A percentile compares a stretch with the other conserved stretches of the same genome.
Conservation (phyloP, 106 monocot species). For the Apostasia ramifera region DNA sequence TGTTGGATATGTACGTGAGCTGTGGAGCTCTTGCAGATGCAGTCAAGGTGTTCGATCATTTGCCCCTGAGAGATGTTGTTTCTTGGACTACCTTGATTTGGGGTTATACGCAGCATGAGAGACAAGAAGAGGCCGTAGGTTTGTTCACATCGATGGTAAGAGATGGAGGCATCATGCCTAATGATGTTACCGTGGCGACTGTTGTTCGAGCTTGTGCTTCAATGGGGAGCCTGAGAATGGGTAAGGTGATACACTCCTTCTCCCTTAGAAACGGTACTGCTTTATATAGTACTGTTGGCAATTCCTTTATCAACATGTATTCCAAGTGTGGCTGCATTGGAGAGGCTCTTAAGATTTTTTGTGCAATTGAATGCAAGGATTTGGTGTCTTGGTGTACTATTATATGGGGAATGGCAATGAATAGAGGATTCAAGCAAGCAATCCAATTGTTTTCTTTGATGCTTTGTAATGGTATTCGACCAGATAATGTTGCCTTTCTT, state of each 20-base stretch:
- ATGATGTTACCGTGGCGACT: conserved; percentile 40
- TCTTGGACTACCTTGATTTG: conserved; percentile 45
- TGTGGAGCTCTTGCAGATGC: conserved; percentile 23
- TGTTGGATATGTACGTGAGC: conserved; percentile 36
- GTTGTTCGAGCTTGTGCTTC: conserved; percentile 32
- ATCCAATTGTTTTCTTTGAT: conserved; percentile 45
- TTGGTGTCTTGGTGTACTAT: conserved; percentile 49
- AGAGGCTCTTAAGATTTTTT: conserved; percentile 26
- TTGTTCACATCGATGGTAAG: conserved; percentile 22
- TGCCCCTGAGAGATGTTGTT: conserved; percentile 43
- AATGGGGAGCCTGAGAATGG: conserved; percentile 18
- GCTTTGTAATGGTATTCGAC: conserved; percentile 36
- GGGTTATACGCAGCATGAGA: conserved; percentile 22
- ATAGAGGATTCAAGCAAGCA: conserved; percentile 19
- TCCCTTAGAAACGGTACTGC: conserved; percentile 7
- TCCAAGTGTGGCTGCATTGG: conserved; percentile 57
- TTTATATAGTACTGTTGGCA: conserved; percentile 21
- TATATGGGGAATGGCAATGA: conserved; percentile 30
- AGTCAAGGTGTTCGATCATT: conserved; percentile 29
- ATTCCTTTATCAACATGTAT: conserved; percentile 51
- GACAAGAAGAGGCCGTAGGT: conserved; percentile 16
- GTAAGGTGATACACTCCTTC: conserved; percentile 32
- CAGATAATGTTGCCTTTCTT: conserved; percentile 39
- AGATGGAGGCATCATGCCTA: conserved; percentile 25
- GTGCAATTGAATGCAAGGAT: conserved; percentile 14